Percentiles rank a stretch among this genome's conserved stretches.
Conservation (phyloP, 2,329 filamentous ascomycete genomes). For the Neocatenulostroma microsporum region DNA sequence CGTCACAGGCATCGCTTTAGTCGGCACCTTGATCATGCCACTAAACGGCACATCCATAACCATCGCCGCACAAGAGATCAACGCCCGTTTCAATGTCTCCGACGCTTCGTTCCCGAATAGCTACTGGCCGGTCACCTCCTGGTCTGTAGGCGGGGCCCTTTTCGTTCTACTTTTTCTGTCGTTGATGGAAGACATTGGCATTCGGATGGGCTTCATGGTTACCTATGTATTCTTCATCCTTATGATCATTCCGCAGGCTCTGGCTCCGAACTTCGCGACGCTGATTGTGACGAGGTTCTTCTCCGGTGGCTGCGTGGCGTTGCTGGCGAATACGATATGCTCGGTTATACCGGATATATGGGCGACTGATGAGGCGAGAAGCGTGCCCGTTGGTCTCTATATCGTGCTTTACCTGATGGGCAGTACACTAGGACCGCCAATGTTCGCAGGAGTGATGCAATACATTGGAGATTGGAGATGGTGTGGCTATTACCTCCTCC, state of each 20-base stretch:
- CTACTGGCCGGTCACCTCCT: constrained; percentile 33
- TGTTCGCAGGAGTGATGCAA: constrained; percentile 30
- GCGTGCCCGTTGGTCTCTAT: constrained; percentile 30
- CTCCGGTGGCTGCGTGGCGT: constrained; percentile 29
- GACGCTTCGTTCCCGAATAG: constrained; percentile 33
- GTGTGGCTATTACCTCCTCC: no score
- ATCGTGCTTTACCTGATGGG: constrained; percentile 30
- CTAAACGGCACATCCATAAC: constrained; percentile 33
- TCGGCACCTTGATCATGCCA: constrained; percentile 28
- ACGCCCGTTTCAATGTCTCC: constrained; percentile 25
- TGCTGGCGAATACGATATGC: constrained; percentile 30
- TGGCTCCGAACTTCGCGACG: constrained; percentile 33
- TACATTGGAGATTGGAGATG: constrained; percentile 29
- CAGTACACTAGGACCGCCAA: constrained; percentile 29
- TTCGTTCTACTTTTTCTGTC: constrained; percentile 31
- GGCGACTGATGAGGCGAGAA: constrained; percentile 25
- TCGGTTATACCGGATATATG: constrained; percentile 35
- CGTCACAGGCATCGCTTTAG: constrained; percentile 25
- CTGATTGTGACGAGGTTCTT: constrained; percentile 32
- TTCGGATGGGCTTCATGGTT: constrained; percentile 23
- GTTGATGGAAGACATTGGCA: constrained; percentile 32
- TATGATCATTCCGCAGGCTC: constrained; percentile 34
- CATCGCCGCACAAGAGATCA: constrained; percentile 28
- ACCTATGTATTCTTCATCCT: constrained; percentile 30
- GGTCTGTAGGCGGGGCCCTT: constrained; percentile 31